These are phyloP conservation scores for Penicillium flavigenum DNA, from an alignment of 495 filamentous ascomycete species.

Conservation along the genomic window DNA sequence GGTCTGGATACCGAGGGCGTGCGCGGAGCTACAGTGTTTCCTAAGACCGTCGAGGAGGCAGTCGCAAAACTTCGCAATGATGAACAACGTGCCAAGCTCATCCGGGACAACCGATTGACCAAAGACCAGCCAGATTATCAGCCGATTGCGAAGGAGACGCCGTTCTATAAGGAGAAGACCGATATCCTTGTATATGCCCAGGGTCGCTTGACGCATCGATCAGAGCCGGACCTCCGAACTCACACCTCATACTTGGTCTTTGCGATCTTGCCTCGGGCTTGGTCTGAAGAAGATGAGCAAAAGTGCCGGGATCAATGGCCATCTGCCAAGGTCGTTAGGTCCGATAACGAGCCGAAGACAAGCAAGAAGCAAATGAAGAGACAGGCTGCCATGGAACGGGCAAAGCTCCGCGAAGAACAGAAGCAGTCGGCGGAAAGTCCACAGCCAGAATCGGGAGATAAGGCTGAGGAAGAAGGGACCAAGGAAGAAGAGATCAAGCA, in stretches of 20 bases:
- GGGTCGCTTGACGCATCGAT: conserved; percentile 72
- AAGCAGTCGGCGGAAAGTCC: conserved; percentile 50
- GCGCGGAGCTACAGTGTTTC: conserved; percentile 58
- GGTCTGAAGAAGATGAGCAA: conserved; percentile 81
- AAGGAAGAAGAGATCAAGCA: conserved; percentile 10
- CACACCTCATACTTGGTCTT: conserved; percentile 96
- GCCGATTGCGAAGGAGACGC: conserved; percentile 1
- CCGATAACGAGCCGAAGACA: conserved; percentile 39
- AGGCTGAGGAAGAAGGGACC: conserved; percentile 18
- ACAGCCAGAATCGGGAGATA: conserved; percentile 21
- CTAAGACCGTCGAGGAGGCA: conserved; percentile 74
- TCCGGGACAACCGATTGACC: conserved; percentile 40
- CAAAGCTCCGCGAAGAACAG: conserved; percentile 35
- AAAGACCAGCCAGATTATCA: conserved; percentile 6
- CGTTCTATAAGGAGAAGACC: conserved; percentile 6
- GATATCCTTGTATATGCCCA: conserved; percentile 49
- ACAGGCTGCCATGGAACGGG: conserved; percentile 36
- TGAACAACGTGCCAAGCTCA: conserved; percentile 60
- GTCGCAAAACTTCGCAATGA: conserved; percentile 67
- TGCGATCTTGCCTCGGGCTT: conserved; percentile 80
- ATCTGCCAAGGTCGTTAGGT: conserved; percentile 32
- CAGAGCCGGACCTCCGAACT: conserved; percentile 85
- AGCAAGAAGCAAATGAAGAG: conserved; percentile 55
- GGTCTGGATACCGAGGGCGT: conserved; percentile 61
- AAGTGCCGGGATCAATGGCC: conserved; percentile 61